A percentile compares a stretch with the other conserved stretches of the same genome.
Evolutionary conservation across 768 basidiomycete species (phyloP).

Genomic region (Amylocystis lapponica): DNA sequence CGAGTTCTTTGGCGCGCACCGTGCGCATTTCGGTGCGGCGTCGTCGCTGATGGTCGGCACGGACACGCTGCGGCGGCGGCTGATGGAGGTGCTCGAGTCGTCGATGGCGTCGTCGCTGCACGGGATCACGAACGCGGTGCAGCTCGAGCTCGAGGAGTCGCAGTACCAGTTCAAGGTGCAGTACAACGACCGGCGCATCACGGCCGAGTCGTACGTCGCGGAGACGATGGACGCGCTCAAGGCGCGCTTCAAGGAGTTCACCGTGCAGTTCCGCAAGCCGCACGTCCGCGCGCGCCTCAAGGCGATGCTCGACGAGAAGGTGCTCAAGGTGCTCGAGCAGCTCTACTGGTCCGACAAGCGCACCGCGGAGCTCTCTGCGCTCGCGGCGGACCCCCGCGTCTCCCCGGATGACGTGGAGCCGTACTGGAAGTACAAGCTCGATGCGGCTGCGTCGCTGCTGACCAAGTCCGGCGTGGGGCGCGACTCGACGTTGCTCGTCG

Average conservation of each 20-base stretch:
- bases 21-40: constrained; percentile 54
- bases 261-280: constrained; percentile 81
- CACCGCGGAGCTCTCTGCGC: constrained; percentile 61
- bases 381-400: constrained; percentile 66
- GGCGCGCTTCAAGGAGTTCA: constrained; percentile 80
- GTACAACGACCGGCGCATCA: constrained; percentile 92
- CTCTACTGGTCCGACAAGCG: constrained; percentile 96
- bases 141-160: constrained; percentile 94
- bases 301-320: constrained; percentile 89
- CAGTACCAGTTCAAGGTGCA: constrained; percentile 99
- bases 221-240: constrained; percentile 95
- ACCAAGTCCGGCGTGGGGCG: constrained; percentile 96
- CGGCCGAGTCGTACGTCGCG: constrained; percentile 95
- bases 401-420: constrained; percentile 75
- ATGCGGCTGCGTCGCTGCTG: constrained; percentile 85
- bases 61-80: constrained; percentile 77
- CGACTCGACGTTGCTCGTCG: constrained; percentile 90
- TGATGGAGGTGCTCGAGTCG: constrained; percentile 97
- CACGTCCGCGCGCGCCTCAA: constrained; percentile 86
- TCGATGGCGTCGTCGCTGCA: constrained; percentile 96
- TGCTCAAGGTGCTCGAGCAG: constrained; percentile 96
- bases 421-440: constrained; percentile 95
- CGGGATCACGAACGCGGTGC: constrained; percentile 94
- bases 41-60: constrained; percentile 85
- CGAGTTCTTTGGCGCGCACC: constrained; percentile 62